Evolutionary conservation across 441 rosid genomes (phyloP), one percentile per base, ranked within the genome.

Genomic region (Kokia cookei): DNA sequence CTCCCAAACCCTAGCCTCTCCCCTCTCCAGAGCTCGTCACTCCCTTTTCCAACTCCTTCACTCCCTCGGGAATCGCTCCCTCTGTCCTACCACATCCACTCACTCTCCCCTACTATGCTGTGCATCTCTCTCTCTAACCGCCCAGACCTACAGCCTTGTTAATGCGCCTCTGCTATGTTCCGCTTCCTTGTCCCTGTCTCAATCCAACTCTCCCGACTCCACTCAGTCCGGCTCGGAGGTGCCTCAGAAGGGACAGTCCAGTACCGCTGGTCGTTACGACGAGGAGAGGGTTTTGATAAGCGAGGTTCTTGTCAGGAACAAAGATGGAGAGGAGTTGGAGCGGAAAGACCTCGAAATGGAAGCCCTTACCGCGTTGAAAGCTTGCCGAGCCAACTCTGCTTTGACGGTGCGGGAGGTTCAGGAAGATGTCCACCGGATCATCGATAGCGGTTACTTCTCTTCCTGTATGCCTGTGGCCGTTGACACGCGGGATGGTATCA

Each of bases 341-440:
- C 88, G 89, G 84, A 93, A 91, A 83, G 98, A 90, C 65, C 86
- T 95, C 17, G 98, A 91, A 84, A 77, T 67, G 64, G 98, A 95
- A 80, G 99, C 94, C 0, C 68, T 95, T 73, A 82, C 90, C 24
- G 97, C 94, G 3, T 82, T 95, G 72, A 93, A 89, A 75, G 94
- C 97, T 19, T 87, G 90, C 80, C 78, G 97, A 57, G 85, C 97
- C 11, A 93, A 95, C 76, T 95, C 99, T 3, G 99, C 96, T 8
- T 85, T 93, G 45, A 93, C 97, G 0, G 89, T 89, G 2, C 77
- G 89, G 2, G 99, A 95, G 84, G 98, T 95, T 26, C 95, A 93
- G 64, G 99, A 95, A 73, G 99, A 93, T 76, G 97, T 95, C 27
- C 98, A 92, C 69, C 75, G 98, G 89, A 92, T 96, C 65, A 90